Base-by-base conservation (phyloP, 768 basidiomycete genomes). In the Leccinum truebloodii region DNA sequence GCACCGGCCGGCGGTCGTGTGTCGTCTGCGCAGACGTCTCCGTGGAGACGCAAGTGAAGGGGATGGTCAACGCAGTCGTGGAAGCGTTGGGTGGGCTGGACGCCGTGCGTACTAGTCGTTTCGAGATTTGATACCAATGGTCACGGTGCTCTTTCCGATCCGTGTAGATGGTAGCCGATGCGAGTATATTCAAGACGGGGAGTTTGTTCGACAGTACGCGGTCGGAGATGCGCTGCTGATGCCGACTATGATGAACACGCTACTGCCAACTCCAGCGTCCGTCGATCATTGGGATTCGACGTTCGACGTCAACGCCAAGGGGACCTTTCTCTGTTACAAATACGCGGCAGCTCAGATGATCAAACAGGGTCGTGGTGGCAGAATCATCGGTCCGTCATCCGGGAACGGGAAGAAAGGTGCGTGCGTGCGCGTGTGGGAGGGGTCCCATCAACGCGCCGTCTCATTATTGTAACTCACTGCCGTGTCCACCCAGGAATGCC, bases 341-440 rank as follows among this genome's bases (percentile, higher is more conserved):
- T 65, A 73, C 51, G 79, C 77, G 2, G 78, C 77, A 0, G 54
- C 52, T 14, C 71, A 76, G 55, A 79, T 78, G 79, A 68, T 79
- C 56, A 69, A 73, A 57, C 78, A 79, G 65, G 75, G 76, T 10
- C 61, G 62, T 1, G 77, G 78, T 5, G 77, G 78, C 2, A 65
- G 77, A 4, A 79, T 79, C 52, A 74, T 80, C 16, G 52, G 34
- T 6, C 34, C 34, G 4, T 24, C 52, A 16, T 35, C 52, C 52
- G 8, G 14, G 20, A 53, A 35, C 22, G 52, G 34, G 13, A 35
- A 53, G 12, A 34, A 9, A 24, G 52, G 52, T 54, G 8, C 5
- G 34, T 37, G n/a, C 6, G 5, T 14, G 14, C 0, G 14, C 35
- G 13, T 37, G 14, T 16, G 26, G 26, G 26, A 28, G 6, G 16